Base-by-base conservation (phyloP, 768 basidiomycete species). In the Lactifluus volemus region DNA sequence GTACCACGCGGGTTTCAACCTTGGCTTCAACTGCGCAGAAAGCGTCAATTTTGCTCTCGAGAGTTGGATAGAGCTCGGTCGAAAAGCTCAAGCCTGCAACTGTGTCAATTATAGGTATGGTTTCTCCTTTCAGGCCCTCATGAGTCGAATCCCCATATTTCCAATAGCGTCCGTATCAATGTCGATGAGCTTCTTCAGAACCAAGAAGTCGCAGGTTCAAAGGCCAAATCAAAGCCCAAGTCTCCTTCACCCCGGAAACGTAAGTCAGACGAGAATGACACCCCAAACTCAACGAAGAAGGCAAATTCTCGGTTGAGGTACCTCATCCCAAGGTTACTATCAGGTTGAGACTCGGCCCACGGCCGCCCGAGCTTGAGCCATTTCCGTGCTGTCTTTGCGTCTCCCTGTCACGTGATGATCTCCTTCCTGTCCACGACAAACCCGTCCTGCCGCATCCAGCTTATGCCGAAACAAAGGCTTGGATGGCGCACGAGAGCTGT, bases 1-100 rank as follows among this genome's bases (percentile, higher is more conserved):
- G 1, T 98, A 98, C 71, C 96, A 98, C 70, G 92, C 94, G 4
- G 96, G 96, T 19, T 96, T 98, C 78, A 98, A 98, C 70, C 76
- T 97, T 47, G 96, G 92, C 7, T 84, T 97, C 70, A 98, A 98
- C 69, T 97, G 94, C 67, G 96, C 96, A 1, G 96, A 98, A 74
- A 92, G 90, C 64, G 92, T 97, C 68, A 98, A 98, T 71, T 98
- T 98, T 70, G 96, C 96, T 0, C 76, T 97, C 30, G 91, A 97
- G 47, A 90, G 88, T 65, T 98, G 95, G 95, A 73, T 98, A 5
- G 92, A 94, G 45, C 73, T 95, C 19, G 96, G 94, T 1, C 78
- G 90, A 59, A 82, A 79, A 58, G 95, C 96, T 7, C 84, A 84
- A 63, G 83, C 77, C 4, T 92, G 90, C 66, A 75, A 81, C 67